Percentiles rank a stretch among this genome's conserved stretches.
Conservation (phyloP, 208 protist species). For the Trypanosoma theileri region DNA sequence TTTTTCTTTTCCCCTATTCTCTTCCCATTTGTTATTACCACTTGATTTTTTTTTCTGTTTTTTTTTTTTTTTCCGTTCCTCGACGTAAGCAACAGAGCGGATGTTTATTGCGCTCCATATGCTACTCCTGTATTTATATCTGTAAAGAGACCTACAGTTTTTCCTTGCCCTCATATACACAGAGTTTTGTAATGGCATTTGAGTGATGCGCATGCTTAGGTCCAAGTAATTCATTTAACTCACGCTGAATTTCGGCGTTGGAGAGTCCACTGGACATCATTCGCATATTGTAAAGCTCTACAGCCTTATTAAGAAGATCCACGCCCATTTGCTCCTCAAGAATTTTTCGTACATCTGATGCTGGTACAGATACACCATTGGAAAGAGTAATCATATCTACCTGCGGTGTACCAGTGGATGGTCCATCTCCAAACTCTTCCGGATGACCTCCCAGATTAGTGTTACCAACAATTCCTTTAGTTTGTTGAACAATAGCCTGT, state of each 20-base stretch:
- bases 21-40: neutral
- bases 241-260: conserved; percentile 68
- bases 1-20: conserved; percentile 7
- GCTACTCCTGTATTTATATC: neutral
- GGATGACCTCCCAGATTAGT: conserved; percentile 74
- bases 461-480: conserved; percentile 75
- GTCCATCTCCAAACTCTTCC: conserved; percentile 84
- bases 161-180: conserved; percentile 83
- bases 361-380: conserved; percentile 56
- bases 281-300: conserved; percentile 70
- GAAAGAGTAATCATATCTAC: conserved; percentile 70
- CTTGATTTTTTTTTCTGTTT: conserved; percentile 10
- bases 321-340: conserved; percentile 72
- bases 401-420: conserved; percentile 49
- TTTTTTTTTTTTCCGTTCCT: conserved; percentile 3
- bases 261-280: conserved; percentile 54
- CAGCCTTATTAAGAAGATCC: conserved; percentile 60
- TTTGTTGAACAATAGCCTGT: conserved; percentile 74
- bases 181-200: conserved; percentile 84
- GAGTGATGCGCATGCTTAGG: conserved; percentile 62
- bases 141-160: conserved; percentile 23
- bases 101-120: neutral
- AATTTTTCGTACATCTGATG: conserved; percentile 50
- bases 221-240: conserved; percentile 69
- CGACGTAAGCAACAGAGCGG: neutral